These are phyloP conservation scores for Solanum phureja DNA, from an alignment of 257 asterid species.

Conservation along the genomic window DNA sequence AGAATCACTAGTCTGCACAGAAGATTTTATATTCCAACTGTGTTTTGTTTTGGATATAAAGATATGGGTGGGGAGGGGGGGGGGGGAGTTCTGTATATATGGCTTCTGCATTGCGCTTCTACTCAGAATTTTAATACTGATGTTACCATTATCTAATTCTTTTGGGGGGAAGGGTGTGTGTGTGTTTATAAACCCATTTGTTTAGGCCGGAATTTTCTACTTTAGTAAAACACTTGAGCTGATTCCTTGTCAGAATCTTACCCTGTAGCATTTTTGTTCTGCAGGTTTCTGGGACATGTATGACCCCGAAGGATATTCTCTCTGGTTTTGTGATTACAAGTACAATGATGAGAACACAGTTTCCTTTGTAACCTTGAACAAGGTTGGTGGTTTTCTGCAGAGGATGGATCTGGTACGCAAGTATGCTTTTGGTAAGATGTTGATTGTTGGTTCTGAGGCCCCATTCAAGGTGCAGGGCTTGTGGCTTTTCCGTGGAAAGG, in stretches of 20 bases:
- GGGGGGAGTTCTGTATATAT: neutral
- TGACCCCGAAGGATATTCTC: conserved; percentile 93
- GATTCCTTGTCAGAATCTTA: neutral
- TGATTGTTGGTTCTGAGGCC: conserved; percentile 61
- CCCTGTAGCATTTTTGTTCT: neutral
- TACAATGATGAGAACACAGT: conserved; percentile 86
- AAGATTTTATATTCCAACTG: neutral
- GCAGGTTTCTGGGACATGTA: conserved; percentile 98
- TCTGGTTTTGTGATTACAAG: conserved; percentile 95
- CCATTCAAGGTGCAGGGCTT: conserved; percentile 90
- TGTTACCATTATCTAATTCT: neutral
- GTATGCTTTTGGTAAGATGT: conserved; percentile 93
- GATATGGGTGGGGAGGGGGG: neutral
- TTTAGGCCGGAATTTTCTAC: neutral
- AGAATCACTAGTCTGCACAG: neutral
- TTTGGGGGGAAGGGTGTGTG: neutral
- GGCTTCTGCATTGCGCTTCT: neutral
- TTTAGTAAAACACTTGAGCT: neutral
- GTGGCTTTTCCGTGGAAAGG: conserved; percentile 89
- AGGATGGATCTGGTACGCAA: conserved; percentile 92
- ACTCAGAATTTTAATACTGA: neutral
- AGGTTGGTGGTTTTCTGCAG: conserved; percentile 88
- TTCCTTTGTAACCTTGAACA: conserved; percentile 83
- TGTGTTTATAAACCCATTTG: neutral
- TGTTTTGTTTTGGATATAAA: neutral